Evolutionary conservation across 805 yeast species (phyloP).

Genomic region (Pichia kluyveri): DNA sequence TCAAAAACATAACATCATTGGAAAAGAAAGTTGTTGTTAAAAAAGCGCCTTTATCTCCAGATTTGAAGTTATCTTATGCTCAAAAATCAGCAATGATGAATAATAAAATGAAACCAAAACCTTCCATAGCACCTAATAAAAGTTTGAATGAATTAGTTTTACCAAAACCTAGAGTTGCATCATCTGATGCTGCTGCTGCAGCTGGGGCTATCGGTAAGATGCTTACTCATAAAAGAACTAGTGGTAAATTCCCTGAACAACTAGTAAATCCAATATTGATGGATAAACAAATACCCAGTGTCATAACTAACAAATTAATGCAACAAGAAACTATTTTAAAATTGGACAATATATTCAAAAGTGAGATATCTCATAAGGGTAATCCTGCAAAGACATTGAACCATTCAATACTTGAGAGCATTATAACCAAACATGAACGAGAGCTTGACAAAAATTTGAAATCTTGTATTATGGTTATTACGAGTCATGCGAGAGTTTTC

Average conservation of each 20-base stretch:
- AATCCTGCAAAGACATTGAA: conserved; percentile 24
- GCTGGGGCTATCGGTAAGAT: conserved; percentile 28
- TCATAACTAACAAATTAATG: conserved; percentile 21
- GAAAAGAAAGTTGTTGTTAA: too few relatives aligned
- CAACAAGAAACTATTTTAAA: conserved; percentile 26
- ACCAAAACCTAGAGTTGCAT: conserved; percentile 21
- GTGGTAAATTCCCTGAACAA: conserved; percentile 12
- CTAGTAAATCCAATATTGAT: conserved; percentile 25
- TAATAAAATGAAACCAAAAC: background rate
- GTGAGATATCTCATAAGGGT: conserved; percentile 25
- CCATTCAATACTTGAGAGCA: conserved; percentile 22
- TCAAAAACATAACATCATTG: too few relatives aligned
- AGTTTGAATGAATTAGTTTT: conserved; percentile 2
- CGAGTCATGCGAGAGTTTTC: conserved; percentile 27
- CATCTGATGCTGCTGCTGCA: conserved; percentile 27
- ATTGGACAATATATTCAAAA: conserved; percentile 25
- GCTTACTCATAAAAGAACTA: conserved; percentile 20
- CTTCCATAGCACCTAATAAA: background rate
- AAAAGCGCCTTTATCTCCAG: background rate
- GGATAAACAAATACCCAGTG: conserved; percentile 25
- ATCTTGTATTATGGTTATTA: conserved; percentile 27
- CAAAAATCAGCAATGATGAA: background rate
- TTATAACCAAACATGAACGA: conserved; percentile 24
- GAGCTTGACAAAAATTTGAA: conserved; percentile 23
- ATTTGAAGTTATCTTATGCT: background rate